Evolutionary conservation across 805 yeast genomes (phyloP).

Genomic region (Candida saitoana): DNA sequence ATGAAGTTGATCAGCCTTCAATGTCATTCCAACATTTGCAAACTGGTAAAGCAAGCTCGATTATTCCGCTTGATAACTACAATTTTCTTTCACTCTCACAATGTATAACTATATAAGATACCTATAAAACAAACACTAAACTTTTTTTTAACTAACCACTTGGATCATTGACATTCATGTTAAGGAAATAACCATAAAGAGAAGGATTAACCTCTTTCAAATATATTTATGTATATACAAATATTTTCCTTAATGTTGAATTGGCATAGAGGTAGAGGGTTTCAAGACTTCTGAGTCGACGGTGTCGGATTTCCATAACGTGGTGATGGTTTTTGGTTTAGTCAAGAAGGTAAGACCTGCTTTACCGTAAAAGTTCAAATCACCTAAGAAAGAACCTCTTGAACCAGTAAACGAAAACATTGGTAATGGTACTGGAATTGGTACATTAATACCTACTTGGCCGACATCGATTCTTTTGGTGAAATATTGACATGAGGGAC

Average conservation of each 20-base stretch:
- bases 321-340: conserved; percentile 70
- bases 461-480: conserved; percentile 67
- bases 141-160: too few species aligned
- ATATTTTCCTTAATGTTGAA: conserved; percentile 48
- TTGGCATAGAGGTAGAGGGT: conserved; percentile 68
- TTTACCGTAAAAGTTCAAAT: conserved; percentile 75
- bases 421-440: conserved; percentile 78
- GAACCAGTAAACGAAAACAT: conserved; percentile 79
- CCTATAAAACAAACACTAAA: too few species aligned
- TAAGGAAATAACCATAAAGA: too few species aligned
- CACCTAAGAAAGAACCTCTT: conserved; percentile 73
- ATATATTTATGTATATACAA: too few species aligned
- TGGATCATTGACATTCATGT: too few species aligned
- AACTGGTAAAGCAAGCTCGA: too few species aligned
- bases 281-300: conserved; percentile 43
- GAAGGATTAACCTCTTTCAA: too few species aligned
- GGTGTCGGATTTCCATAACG: conserved; percentile 58
- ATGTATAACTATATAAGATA: too few species aligned
- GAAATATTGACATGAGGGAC: conserved; percentile 67
- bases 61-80: too few species aligned
- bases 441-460: conserved; percentile 74
- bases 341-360: conserved; percentile 71
- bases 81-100: too few species aligned
- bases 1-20: too few species aligned
- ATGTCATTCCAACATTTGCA: too few species aligned